phyloP scores from a whole-genome alignment of 164 flowering plant genomes.

The Liquidambar formosana region DNA sequence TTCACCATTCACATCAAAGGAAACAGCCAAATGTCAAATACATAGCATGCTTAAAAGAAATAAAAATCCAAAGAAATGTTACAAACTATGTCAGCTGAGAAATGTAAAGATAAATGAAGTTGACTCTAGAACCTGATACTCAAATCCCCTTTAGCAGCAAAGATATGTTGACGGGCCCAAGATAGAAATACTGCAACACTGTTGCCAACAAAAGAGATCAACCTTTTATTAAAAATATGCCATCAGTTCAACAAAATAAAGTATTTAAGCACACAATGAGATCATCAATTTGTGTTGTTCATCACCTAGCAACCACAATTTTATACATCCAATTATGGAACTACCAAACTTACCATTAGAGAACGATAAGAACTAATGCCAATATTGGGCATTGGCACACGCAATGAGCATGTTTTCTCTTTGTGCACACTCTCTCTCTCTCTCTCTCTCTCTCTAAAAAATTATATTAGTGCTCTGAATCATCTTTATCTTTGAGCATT shows the following conservation, averaged over 20 bases:
- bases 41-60: background rate
- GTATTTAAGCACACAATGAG: too few species aligned
- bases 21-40: background rate
- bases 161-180: slow-evolving; percentile 67
- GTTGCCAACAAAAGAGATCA: slow-evolving; percentile 16
- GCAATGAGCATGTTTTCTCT: background rate
- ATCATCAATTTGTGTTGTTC: background rate
- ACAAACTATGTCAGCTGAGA: background rate
- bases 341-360: background rate
- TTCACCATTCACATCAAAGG: slow-evolving; percentile 2
- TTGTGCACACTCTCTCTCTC: background rate
- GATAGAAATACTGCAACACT: slow-evolving; percentile 89
- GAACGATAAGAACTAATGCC: background rate
- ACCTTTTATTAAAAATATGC: background rate
- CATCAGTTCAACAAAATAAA: slow-evolving; percentile 8
- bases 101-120: background rate
- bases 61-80: background rate
- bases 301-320: background rate
- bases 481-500: too few species aligned
- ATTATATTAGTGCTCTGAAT: too few species aligned
- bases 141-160: slow-evolving; percentile 27
- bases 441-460: background rate
- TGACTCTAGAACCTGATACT: slow-evolving; percentile 35
- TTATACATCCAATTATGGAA: background rate
- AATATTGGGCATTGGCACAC: background rate